phyloP scores from a whole-genome alignment of 257 asterid species.

The Rehmannia glutinosa region DNA sequence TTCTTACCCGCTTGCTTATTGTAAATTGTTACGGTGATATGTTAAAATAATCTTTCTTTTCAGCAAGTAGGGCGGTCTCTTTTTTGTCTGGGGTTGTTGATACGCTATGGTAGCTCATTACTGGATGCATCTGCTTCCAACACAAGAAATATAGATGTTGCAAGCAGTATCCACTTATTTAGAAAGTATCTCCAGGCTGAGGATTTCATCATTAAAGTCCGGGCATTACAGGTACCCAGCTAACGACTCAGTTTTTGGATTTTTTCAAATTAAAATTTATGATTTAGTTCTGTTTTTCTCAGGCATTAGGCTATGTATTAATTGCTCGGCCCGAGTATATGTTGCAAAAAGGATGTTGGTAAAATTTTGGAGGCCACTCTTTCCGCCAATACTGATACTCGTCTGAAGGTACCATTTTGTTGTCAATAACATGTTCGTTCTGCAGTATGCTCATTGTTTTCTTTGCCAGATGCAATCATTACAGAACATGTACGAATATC shows the following conservation, averaged over 20 bases:
- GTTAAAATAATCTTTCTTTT: constrained; percentile 14
- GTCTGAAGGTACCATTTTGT: constrained; percentile 65
- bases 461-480: constrained; percentile 83
- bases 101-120: constrained; percentile 81
- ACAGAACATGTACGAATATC: constrained; percentile 92
- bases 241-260: background rate
- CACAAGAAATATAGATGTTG: constrained; percentile 55
- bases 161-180: constrained; percentile 64
- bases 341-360: constrained; percentile 82
- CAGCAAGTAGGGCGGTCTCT: constrained; percentile 98
- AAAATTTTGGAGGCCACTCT: constrained; percentile 72
- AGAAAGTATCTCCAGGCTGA: constrained; percentile 89
- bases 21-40: background rate
- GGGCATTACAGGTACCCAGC: constrained; percentile 81
- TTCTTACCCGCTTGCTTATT: background rate
- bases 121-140: constrained; percentile 48
- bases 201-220: constrained; percentile 72
- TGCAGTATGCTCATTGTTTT: constrained; percentile 22
- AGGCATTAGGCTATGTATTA: constrained; percentile 92
- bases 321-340: constrained; percentile 90
- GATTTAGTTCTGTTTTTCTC: constrained; percentile 27
- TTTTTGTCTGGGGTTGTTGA: constrained; percentile 95
- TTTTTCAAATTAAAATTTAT: constrained; percentile 6
- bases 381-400: constrained; percentile 52
- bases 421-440: constrained; percentile 18